Base-by-base conservation (phyloP, 345 rosid genomes). In the Mallotus nudiflorus region DNA sequence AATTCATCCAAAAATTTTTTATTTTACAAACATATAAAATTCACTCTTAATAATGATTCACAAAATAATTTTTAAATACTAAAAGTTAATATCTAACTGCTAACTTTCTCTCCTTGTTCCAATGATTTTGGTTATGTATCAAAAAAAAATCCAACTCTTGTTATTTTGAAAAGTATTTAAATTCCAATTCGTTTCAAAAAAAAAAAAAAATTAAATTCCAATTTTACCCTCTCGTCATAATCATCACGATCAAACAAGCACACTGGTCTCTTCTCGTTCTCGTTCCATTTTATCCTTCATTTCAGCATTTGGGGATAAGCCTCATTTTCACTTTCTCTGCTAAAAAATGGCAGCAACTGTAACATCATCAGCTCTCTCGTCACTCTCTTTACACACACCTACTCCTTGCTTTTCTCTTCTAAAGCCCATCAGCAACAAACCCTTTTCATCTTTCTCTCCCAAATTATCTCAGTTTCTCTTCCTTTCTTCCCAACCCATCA, bases 331-430 rank as follows among this genome's bases (percentile, higher is more conserved):
- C 28, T 20, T 2, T 11, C 33, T 18, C 31, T 27, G 10, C 49
- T 10, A 49, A 63, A 20, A 77, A 42, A 80, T 73, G 82, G 79
- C 81, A 19, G 13, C 77, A 39, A 59, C 66, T 33, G 25, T 44
- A 66, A 48, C 87, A 29, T 67, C 48, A 22, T 62, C 85, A 55
- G 67, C 82, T 63, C 71, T 83, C 71, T 75, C 78, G 20, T 66
- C 88, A 18, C 81, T 82, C 59, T 62, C 80, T 42, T 76, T 77
- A 28, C 78, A 76, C 70, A 68, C 83, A 2, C 4, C 2, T 8
- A 42, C 46, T 42, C 9, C 62, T 22, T 35, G 5, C 68, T 3
- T 52, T 18, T n/a, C 64, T 11, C 61, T 65, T 70, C 9, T 64
- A 2, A 71, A 69, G 24, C 72, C 82, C 65, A 18, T 68, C 67